Conservation (phyloP, 495 filamentous ascomycete genomes). For the Platismatia glauca region DNA sequence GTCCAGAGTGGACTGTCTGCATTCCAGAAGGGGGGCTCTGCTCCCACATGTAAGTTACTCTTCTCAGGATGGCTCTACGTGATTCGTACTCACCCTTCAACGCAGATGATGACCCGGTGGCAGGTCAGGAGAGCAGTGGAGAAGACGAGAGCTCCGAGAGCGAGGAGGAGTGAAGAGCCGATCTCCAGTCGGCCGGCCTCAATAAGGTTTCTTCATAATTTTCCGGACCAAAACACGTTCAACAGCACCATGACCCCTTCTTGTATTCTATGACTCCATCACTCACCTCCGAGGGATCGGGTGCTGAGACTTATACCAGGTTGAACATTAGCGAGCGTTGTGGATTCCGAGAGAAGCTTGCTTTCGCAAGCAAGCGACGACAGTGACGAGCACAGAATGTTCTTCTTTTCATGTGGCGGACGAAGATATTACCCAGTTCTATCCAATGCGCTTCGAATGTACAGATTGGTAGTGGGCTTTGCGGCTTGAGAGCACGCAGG, state of each 20-base stretch:
- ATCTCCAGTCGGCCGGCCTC: neutral
- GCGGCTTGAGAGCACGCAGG: neutral
- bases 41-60: slow-evolving; percentile 16
- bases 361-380: slow-evolving; percentile 6
- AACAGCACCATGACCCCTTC: neutral
- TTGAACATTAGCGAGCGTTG: slow-evolving; percentile 17
- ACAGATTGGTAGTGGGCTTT: slow-evolving; percentile 3
- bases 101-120: slow-evolving; percentile 32
- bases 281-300: neutral
- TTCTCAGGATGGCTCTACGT: neutral
- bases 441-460: too few species aligned
- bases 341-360: neutral
- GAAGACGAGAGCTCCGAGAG: slow-evolving; percentile 47
- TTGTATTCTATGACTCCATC: slow-evolving; percentile 8
- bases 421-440: neutral
- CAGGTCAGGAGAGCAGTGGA: slow-evolving; percentile 40
- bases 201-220: neutral
- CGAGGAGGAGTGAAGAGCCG: slow-evolving; percentile 40
- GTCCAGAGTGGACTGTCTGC: slow-evolving; percentile 52
- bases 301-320: neutral
- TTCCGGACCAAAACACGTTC: neutral
- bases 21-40: slow-evolving; percentile 35
- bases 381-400: slow-evolving; percentile 11
- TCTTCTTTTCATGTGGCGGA: neutral
- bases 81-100: slow-evolving; percentile 8